These are phyloP conservation scores for Lentinula lateritia DNA, from an alignment of 768 basidiomycete genomes.

Conservation along the genomic window DNA sequence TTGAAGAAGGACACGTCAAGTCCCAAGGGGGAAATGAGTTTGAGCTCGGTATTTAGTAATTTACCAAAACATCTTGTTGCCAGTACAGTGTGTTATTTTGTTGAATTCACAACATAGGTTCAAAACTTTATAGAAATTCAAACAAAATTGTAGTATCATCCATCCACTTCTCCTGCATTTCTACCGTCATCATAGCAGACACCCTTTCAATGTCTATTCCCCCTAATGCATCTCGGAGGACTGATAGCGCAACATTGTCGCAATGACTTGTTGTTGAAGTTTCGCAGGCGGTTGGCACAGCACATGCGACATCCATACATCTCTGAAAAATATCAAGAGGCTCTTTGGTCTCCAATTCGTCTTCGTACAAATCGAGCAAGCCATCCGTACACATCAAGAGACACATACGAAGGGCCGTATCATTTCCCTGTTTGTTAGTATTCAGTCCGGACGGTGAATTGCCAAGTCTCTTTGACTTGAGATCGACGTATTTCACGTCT, in stretches of 20 bases:
- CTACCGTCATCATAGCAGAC: constrained; percentile 42
- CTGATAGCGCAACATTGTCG: too few relatives aligned
- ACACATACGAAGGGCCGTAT: constrained; percentile 14
- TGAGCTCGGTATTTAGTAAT: too few relatives aligned
- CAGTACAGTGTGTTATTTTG: too few relatives aligned
- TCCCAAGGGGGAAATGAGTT: too few relatives aligned
- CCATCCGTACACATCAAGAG: constrained; percentile 51
- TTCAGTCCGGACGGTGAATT: too few relatives aligned
- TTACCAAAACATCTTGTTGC: too few relatives aligned
- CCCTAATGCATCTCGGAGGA: constrained; percentile 39
- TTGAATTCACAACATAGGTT: too few relatives aligned
- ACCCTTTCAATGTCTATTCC: constrained; percentile 32
- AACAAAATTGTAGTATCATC: constrained; percentile 54
- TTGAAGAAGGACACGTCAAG: too few relatives aligned
- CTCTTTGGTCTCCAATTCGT: constrained; percentile 8
- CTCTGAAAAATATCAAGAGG: constrained; percentile 11
- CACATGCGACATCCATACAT: constrained; percentile 15
- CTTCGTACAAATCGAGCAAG: constrained; percentile 37
- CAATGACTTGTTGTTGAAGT: too few relatives aligned
- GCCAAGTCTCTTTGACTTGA: constrained; percentile 13
- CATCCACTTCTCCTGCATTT: constrained; percentile 45
- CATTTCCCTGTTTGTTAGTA: not conserved
- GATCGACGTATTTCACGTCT: constrained; percentile 35
- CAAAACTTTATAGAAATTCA: not conserved
- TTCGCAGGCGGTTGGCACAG: not conserved